Evolutionary conservation across 441 rosid species (phyloP), one percentile per base, ranked within the genome.

Genomic region (Arabidopsis hybrid): DNA sequence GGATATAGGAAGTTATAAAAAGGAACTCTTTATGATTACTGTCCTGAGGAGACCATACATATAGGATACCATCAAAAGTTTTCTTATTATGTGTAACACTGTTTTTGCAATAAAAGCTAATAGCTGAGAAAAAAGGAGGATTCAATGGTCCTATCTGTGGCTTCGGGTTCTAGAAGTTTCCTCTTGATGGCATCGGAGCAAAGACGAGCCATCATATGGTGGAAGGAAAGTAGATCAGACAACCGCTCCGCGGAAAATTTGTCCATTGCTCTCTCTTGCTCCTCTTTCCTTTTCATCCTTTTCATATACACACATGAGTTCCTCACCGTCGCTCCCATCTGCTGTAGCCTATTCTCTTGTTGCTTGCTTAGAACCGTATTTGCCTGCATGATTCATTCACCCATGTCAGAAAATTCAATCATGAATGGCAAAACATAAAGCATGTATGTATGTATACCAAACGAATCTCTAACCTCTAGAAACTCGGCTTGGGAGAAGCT

Each of bases 321-420:
- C 76, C 88, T 84, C 69, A 83, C 87, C 2, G 89, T 88, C 0
- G 89, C 93, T 3, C 89, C 89, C 85, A 88, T 83, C 66, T 88
- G 87, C 80, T 82, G 83, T 75, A 88, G 69, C 80, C 91, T 77
- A 0, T 74, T 88, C 84, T 88, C 90, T 74, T 88, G 85, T 51
- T 84, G 85, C 68, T 73, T 72, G 72, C 87, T 86, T 79, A 85
- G 65, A 8, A 71, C 81, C 17, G 83, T 85, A 49, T 83, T 85
- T 32, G 79, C 86, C 85, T 84, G 83, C 35, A 7, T 31, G 47
- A 14, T 60, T 26, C 43, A 65, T 60, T 60, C 11, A 61, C 21
- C 34, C 72, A 38, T 29, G 68, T 72, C 69, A 61, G 53, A 52
- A 59, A 71, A 7, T 74, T 36, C 35, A 59, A 66, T 32, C 16